Conservation (phyloP, 495 filamentous ascomycete species). For the Aspergillus homomorphus region DNA sequence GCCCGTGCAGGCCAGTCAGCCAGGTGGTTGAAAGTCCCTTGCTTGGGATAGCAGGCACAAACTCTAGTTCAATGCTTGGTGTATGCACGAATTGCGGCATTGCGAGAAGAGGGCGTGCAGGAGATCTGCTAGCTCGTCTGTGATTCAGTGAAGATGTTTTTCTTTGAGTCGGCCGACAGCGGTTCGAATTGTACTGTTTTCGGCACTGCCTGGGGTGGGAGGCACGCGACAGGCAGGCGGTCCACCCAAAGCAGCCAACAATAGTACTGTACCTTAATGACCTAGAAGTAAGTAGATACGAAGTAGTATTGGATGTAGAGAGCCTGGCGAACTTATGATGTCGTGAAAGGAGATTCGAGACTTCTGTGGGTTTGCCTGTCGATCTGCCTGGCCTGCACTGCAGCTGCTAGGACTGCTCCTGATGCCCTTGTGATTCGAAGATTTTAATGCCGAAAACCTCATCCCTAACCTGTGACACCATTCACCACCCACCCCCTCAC, state of each 20-base stretch:
- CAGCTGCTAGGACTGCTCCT: not conserved
- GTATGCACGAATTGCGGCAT: too few relatives aligned
- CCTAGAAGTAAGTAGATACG: too few relatives aligned
- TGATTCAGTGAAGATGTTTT: too few relatives aligned
- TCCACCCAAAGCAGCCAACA: not conserved
- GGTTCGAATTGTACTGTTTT: not conserved
- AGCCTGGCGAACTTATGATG: not conserved
- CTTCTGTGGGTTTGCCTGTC: not conserved
- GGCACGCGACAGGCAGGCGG: slow-evolving; percentile 3
- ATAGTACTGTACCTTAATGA: too few relatives aligned
- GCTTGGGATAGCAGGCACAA: too few relatives aligned
- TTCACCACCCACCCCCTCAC: not conserved
- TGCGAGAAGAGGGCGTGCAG: too few relatives aligned
- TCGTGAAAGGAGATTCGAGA: not conserved
- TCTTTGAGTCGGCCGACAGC: not conserved
- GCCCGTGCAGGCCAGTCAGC: too few relatives aligned
- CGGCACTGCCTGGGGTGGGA: not conserved
- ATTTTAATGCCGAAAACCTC: not conserved
- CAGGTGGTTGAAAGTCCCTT: too few relatives aligned
- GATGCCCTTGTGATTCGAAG: not conserved
- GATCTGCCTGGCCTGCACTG: not conserved
- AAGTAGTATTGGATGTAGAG: not conserved
- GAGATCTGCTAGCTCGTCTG: too few relatives aligned
- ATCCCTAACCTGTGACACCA: slow-evolving; percentile 5
- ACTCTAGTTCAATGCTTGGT: too few relatives aligned